Evolutionary conservation across 805 yeast species (phyloP).

Genomic region (Candida montana): DNA sequence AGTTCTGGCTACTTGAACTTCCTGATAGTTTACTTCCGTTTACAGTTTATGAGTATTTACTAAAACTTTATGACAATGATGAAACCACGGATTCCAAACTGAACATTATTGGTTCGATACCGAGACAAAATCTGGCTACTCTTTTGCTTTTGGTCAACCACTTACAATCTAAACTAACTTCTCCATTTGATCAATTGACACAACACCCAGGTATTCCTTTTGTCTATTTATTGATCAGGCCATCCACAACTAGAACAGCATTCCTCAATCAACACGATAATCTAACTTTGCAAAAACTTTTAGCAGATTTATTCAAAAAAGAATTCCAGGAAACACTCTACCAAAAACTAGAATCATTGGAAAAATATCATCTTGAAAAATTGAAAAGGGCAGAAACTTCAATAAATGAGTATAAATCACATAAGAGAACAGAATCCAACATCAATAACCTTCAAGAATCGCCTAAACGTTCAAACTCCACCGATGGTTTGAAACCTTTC

Average conservation of each 20-base stretch:
- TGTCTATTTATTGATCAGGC: slow-evolving; percentile 22
- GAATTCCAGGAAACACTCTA: slow-evolving; percentile 10
- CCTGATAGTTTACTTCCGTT: slow-evolving; percentile 53
- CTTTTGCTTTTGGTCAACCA: slow-evolving; percentile 19
- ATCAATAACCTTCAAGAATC: slow-evolving; percentile 2
- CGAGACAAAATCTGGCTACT: slow-evolving; percentile 27
- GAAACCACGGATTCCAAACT: slow-evolving; percentile 9
- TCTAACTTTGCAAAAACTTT: slow-evolving; percentile 5
- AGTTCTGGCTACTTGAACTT: slow-evolving; percentile 51
- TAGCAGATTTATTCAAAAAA: slow-evolving; percentile 12
- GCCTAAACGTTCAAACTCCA: neutral
- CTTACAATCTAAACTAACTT: slow-evolving; percentile 7
- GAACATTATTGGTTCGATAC: slow-evolving; percentile 20
- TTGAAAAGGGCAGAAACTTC: slow-evolving; percentile 17
- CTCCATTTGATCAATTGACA: slow-evolving; percentile 6
- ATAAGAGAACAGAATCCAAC: slow-evolving; percentile 8
- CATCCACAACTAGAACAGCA: slow-evolving; percentile 14
- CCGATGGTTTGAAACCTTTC: slow-evolving; percentile 20
- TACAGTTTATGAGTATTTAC: slow-evolving; percentile 23
- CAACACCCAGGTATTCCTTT: slow-evolving; percentile 18
- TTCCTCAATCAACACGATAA: slow-evolving; percentile 11
- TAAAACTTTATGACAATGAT: slow-evolving; percentile 9
- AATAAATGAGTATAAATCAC: slow-evolving; percentile 7
- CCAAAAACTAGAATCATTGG: slow-evolving; percentile 14
- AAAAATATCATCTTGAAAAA: slow-evolving; percentile 13